These are phyloP conservation scores for Pyrenochaeta sp. DNA, from an alignment of 2,329 filamentous ascomycete genomes.

Conservation along the genomic window DNA sequence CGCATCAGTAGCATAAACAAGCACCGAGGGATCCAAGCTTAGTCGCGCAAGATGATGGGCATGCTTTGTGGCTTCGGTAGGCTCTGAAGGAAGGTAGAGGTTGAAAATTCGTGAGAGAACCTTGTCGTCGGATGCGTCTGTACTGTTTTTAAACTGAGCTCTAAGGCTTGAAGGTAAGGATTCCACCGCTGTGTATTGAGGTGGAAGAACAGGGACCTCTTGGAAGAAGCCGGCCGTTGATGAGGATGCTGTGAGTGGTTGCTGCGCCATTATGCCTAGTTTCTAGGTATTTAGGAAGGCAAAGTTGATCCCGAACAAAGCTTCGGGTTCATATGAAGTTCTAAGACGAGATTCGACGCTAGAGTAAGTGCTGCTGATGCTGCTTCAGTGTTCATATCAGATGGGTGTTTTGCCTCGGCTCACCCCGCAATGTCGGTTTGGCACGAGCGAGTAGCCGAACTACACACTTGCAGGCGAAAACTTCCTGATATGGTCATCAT, in stretches of 20 bases:
- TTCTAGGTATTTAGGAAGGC: neutral
- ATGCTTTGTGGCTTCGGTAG: slow-evolving; percentile 17
- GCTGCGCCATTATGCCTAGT: slow-evolving; percentile 30
- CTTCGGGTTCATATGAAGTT: too few relatives aligned
- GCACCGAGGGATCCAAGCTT: slow-evolving; percentile 26
- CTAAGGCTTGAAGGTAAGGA: neutral
- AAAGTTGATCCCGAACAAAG: neutral
- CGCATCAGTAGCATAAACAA: slow-evolving; percentile 63
- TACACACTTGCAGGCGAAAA: neutral
- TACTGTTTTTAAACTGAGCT: neutral
- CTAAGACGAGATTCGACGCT: too few relatives aligned
- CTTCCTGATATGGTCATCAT: too few relatives aligned
- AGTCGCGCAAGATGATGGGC: slow-evolving; percentile 30
- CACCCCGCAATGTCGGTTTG: neutral
- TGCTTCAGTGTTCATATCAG: neutral
- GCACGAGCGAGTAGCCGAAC: too few relatives aligned
- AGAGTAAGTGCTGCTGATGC: too few relatives aligned
- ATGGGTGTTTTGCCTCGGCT: slow-evolving; percentile 3
- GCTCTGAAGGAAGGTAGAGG: slow-evolving; percentile 31
- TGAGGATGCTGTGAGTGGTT: slow-evolving; percentile 24
- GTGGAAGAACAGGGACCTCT: slow-evolving; percentile 31
- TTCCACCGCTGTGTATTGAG: slow-evolving; percentile 30
- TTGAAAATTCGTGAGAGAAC: slow-evolving; percentile 30
- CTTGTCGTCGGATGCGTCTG: slow-evolving; percentile 28
- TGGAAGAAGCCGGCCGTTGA: slow-evolving; percentile 45